Evolutionary conservation across 169 alveolate genomes (phyloP), one percentile per base, ranked within the genome.

Genomic region (Plasmodium coatneyi): DNA sequence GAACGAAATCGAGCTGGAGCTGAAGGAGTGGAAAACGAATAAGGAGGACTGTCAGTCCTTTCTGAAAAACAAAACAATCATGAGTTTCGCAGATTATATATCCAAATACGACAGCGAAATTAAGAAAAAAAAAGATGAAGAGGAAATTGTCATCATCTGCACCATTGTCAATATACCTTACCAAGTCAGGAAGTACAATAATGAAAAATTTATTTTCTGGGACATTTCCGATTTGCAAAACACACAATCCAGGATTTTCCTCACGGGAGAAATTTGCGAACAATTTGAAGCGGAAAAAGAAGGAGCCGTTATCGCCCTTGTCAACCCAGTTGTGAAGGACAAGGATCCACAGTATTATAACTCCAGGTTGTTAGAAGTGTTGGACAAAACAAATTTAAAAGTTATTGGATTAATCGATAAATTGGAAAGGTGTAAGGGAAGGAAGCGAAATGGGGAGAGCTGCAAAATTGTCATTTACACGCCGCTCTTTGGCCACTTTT

Each of bases 181-280:
- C 81, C 87, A 87, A 87, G 80, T 60, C 16, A 10, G 93, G 32
- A 87, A 87, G 43, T 78, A 78, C 46, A 87, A 87, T 79, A 28
- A 87, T 14, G 93, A 87, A 56, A 87, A 87, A 41, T 87, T 36
- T 87, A 79, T 87, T 79, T 87, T 78, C 36, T 87, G 93, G 93
- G 93, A 87, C 71, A 43, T 87, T n/a, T 87, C 93, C 6, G 93
- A 87, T 87, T 78, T 87, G 52, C 39, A 78, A 79, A 84, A 87
- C 1, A 87, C 93, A 9, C 93, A 87, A 22, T 78, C 93, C 3
- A 52, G 93, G 41, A 25, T 87, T 25, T 87, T 78, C 71, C 28
- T 87, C n/a, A 54, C 89, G n/a, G 93, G 93, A 5, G 93, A 87
- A 78, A 56, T 79, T 19, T 87, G 93, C 30, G 93, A 87, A 32